Conservation (phyloP, 441 rosid genomes). For the Aquilaria agallochum region DNA sequence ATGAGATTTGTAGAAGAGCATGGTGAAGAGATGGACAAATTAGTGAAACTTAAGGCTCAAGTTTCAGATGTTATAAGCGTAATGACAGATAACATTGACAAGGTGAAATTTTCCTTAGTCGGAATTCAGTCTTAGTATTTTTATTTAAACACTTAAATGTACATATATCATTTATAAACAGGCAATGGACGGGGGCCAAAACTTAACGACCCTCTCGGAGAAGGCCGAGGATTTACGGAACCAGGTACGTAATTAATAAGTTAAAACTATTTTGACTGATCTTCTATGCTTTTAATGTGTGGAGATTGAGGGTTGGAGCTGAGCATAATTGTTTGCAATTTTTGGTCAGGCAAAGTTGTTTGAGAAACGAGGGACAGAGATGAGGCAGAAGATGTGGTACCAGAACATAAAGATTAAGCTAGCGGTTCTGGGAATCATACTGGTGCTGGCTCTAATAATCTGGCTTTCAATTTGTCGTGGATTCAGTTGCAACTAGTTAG, state of each 20-base stretch:
- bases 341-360: too few relatives aligned
- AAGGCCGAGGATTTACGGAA: conserved; percentile 40
- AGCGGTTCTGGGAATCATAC: conserved; percentile 58
- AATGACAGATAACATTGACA: background rate
- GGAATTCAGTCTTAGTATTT: too few relatives aligned
- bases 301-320: too few relatives aligned
- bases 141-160: too few relatives aligned
- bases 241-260: background rate
- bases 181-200: too few relatives aligned
- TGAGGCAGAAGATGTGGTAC: conserved; percentile 77
- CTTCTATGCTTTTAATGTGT: too few relatives aligned
- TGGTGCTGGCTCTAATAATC: conserved; percentile 70
- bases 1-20: conserved; percentile 56
- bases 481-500: conserved; percentile 35
- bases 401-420: conserved; percentile 76
- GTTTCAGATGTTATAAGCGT: conserved; percentile 49
- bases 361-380: conserved; percentile 35
- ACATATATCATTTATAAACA: too few relatives aligned
- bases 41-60: conserved; percentile 61
- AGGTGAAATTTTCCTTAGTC: conserved; percentile 11
- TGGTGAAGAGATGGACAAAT: conserved; percentile 63
- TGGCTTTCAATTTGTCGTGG: conserved; percentile 62
- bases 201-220: too few relatives aligned
- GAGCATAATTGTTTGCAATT: too few relatives aligned
- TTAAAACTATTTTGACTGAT: too few relatives aligned